Conservation (phyloP, 768 basidiomycete species). For the Cubamyces lactineus region DNA sequence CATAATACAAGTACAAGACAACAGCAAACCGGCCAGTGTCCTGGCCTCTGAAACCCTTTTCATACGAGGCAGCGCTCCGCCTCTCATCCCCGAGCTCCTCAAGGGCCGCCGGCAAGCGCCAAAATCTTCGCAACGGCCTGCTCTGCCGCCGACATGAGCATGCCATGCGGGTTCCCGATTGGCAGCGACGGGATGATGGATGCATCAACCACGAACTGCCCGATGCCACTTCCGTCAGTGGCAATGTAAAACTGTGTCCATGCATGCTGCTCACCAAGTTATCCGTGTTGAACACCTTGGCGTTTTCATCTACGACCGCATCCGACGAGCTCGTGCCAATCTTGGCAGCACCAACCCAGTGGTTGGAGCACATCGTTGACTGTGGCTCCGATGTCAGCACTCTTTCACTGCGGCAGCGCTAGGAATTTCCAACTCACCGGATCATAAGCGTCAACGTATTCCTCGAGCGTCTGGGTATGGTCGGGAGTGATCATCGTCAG, state of each 20-base stretch:
- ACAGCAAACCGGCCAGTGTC: background rate
- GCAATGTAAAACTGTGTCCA: slow-evolving; percentile 30
- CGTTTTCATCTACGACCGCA: slow-evolving; percentile 59
- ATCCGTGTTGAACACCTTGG: slow-evolving; percentile 53
- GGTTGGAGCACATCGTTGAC: slow-evolving; percentile 56
- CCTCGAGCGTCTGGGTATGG: slow-evolving; percentile 54
- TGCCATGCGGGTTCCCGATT: slow-evolving; percentile 59
- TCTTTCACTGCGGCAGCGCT: slow-evolving; percentile 20
- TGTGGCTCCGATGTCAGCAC: slow-evolving; percentile 5
- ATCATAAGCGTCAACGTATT: slow-evolving; percentile 49
- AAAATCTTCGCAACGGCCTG: slow-evolving; percentile 60
- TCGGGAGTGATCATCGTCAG: slow-evolving; percentile 64
- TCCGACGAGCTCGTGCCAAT: slow-evolving; percentile 43
- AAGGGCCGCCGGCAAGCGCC: slow-evolving; percentile 56
- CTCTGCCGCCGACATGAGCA: slow-evolving; percentile 60
- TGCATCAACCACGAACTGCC: slow-evolving; percentile 59
- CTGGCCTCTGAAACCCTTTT: slow-evolving; percentile 10
- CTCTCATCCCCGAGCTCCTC: slow-evolving; percentile 34
- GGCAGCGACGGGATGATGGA: slow-evolving; percentile 56
- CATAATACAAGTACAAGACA: slow-evolving; percentile 2
- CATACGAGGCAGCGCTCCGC: background rate
- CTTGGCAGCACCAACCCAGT: slow-evolving; percentile 61
- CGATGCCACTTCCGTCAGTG: slow-evolving; percentile 13
- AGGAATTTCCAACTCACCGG: slow-evolving; percentile 36
- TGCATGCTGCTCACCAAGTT: slow-evolving; percentile 36